These are phyloP conservation scores for Chalara sp. DNA, from an alignment of 2,329 filamentous ascomycete genomes.

Conservation along the genomic window DNA sequence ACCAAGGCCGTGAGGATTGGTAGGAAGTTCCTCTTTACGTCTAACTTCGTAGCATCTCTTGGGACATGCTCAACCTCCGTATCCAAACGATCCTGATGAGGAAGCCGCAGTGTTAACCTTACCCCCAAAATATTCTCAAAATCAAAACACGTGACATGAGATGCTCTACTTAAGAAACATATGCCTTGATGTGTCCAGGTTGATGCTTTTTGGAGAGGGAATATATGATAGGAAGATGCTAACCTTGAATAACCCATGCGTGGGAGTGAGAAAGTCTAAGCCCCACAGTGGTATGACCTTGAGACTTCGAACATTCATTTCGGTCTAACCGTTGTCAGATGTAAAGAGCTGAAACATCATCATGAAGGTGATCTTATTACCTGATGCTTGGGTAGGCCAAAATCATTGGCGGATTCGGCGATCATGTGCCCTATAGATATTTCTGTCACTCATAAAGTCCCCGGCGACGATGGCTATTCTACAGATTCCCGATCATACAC, in stretches of 20 bases:
- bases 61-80: conserved; percentile 39
- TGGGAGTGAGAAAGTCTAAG: conserved; percentile 41
- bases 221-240: no score
- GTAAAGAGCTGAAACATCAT: no score
- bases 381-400: conserved; percentile 40
- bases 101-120: no score
- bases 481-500: no score
- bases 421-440: conserved; percentile 35
- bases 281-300: conserved; percentile 44
- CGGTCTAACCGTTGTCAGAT: conserved; percentile 23
- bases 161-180: no score
- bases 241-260: conserved; percentile 36
- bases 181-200: no score
- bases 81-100: conserved; percentile 36
- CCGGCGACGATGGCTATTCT: no score
- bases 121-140: no score
- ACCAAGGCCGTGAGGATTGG: conserved; percentile 44
- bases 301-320: conserved; percentile 41
- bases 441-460: no score
- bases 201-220: no score
- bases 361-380: no score
- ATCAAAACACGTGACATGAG: no score
- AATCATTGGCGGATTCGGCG: conserved; percentile 44
- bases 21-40: conserved; percentile 46
- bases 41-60: conserved; percentile 32